phyloP scores from a whole-genome alignment of 108 stramenopile species.

The Nitzschia inconspicua region DNA sequence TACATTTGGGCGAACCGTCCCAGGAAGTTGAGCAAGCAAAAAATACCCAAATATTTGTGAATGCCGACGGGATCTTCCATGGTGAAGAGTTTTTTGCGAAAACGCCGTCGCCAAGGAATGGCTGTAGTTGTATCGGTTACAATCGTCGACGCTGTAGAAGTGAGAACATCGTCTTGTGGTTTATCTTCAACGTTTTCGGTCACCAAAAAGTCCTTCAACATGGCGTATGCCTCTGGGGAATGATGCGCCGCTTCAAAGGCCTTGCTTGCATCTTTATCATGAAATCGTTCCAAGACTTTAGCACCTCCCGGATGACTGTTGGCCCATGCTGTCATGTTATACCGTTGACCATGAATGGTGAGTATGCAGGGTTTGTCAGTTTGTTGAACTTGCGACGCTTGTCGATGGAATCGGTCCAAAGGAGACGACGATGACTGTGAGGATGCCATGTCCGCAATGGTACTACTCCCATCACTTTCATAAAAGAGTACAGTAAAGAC shows the following conservation, averaged over 20 bases:
- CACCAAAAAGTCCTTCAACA: slow-evolving; percentile 43
- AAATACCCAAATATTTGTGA: slow-evolving; percentile 60
- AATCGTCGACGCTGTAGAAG: neutral
- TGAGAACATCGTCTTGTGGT: neutral
- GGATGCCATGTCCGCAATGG: too few species aligned
- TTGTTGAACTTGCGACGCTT: neutral
- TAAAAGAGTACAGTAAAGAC: too few species aligned
- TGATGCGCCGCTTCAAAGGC: slow-evolving; percentile 57
- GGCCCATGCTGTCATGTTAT: slow-evolving; percentile 61
- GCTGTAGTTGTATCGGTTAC: neutral
- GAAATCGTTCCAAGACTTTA: slow-evolving; percentile 43
- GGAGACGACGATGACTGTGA: too few species aligned
- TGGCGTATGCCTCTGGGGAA: slow-evolving; percentile 41
- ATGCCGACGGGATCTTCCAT: slow-evolving; percentile 59
- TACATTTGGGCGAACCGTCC: slow-evolving; percentile 46
- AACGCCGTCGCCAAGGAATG: neutral
- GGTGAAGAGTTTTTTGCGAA: slow-evolving; percentile 51
- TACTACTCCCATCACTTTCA: too few species aligned
- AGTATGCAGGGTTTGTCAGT: slow-evolving; percentile 32
- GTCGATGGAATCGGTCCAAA: too few species aligned
- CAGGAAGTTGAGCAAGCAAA: slow-evolving; percentile 44
- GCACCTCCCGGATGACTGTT: slow-evolving; percentile 62
- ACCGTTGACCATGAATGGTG: slow-evolving; percentile 26
- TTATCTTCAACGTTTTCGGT: slow-evolving; percentile 6
- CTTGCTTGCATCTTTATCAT: slow-evolving; percentile 54